A percentile compares a stretch with the other conserved stretches of the same genome.
Evolutionary conservation across 495 filamentous ascomycete genomes (phyloP).

Genomic region (Hypoxylon fuscum): DNA sequence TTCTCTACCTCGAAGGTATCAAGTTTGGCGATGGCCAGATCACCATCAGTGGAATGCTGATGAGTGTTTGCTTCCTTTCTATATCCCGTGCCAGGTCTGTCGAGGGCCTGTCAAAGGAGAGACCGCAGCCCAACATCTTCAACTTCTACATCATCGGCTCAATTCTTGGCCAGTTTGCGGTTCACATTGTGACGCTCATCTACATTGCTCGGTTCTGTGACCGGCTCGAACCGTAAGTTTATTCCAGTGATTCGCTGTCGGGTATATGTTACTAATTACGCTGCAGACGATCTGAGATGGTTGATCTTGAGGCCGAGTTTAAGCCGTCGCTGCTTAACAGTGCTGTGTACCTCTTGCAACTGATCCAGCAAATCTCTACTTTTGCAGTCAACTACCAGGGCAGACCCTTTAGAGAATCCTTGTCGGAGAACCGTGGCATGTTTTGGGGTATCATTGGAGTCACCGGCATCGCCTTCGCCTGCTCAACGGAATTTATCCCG

Average conservation of each 20-base stretch:
- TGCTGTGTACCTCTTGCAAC: constrained; percentile 95
- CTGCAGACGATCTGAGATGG: constrained; percentile 69
- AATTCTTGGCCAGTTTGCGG: constrained; percentile 95
- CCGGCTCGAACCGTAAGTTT: constrained; percentile 77
- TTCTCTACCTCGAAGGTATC: constrained; percentile 97
- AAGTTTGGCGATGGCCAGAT: constrained; percentile 99
- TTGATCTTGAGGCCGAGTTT: constrained; percentile 97
- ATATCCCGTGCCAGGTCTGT: constrained; percentile 96
- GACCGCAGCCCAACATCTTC: constrained; percentile 98
- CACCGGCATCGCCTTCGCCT: constrained; percentile 89
- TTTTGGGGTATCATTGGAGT: constrained; percentile 94
- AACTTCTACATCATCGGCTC: constrained; percentile 99
- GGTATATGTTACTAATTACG: constrained; percentile 23
- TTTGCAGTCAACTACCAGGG: constrained; percentile 99
- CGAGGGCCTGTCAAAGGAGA: constrained; percentile 94
- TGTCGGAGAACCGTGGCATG: constrained; percentile 96
- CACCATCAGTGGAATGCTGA: constrained; percentile 98
- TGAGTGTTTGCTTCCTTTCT: constrained; percentile 99
- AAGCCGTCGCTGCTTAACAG: constrained; percentile 93
- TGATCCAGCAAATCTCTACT: constrained; percentile 99
- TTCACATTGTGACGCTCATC: constrained; percentile 93
- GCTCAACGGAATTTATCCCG: constrained; percentile 94
- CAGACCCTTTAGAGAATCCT: constrained; percentile 94
- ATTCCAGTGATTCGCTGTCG: constrained; percentile 29
- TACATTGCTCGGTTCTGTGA: constrained; percentile 94